Conservation (phyloP, 208 protist genomes). For the Leishmania tarentolae region DNA sequence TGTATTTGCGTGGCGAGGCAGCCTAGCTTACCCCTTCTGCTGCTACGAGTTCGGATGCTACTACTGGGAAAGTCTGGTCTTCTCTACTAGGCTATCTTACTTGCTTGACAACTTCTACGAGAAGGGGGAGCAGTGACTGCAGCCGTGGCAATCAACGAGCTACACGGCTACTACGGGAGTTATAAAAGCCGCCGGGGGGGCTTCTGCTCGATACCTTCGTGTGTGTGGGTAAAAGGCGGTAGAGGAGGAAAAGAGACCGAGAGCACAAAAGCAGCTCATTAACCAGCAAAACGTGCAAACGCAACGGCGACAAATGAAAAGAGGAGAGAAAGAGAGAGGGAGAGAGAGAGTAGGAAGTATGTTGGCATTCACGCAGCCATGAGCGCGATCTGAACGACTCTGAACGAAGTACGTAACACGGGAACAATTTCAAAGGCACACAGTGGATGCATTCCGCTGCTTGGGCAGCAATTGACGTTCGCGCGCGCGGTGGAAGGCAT, state of each 20-base stretch:
- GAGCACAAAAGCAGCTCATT: background rate
- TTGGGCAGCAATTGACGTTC: background rate
- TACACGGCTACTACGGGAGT: background rate
- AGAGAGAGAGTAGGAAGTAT: background rate
- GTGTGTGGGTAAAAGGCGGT: background rate
- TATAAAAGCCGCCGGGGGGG: background rate
- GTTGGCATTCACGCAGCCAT: background rate
- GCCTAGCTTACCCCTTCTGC: background rate
- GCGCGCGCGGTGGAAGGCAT: background rate
- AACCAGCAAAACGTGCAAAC: background rate
- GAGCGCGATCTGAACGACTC: background rate
- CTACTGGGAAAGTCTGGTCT: background rate
- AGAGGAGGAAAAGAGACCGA: background rate
- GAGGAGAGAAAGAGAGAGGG: no score
- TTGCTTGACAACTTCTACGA: background rate
- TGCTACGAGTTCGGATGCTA: background rate
- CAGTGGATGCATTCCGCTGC: background rate
- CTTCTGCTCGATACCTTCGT: background rate
- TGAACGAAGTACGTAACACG: background rate
- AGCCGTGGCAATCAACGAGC: background rate
- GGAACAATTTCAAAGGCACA: background rate
- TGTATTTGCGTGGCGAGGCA: background rate
- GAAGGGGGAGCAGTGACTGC: background rate
- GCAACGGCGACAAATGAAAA: background rate
- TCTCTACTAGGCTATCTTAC: background rate